Base-by-base conservation (phyloP, 805 yeast genomes). In the Metschnikowia drakensbergensis region DNA sequence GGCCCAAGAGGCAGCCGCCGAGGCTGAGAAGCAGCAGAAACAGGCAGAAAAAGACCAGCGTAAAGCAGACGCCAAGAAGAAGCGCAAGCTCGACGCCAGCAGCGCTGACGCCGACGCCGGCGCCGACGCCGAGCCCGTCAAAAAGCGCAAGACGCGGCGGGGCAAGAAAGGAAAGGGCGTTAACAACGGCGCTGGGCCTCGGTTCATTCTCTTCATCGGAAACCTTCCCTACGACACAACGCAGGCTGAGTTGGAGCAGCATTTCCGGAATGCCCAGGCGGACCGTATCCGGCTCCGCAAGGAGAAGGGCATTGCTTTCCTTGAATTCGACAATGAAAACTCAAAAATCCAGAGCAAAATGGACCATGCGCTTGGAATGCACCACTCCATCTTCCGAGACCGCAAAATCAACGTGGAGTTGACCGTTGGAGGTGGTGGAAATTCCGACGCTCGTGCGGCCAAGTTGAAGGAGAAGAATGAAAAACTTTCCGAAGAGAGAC, bases 401-500 rank as follows among this genome's bases (percentile, higher is more conserved):
- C 77, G 97, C 57, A 88, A 84, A 64, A 91, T 94, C 61, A 94
- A 94, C 62, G 97, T 94, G 32, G 99, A 94, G 65, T 76, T 94
- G 58, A 94, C 98, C 2, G 99, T 89, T 44, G 99, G 99, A 48
- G 99, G 99, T 37, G 99, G 99, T 42, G 97, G 97, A 48, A 92
- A 92, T 64, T 83, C 95, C 7, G 71, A 77, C 50, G 75, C 71
- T 37, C 72, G 95, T 60, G 58, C 37, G 39, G 47, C 79, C 47
- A 94, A 94, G 67, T 76, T 94, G 58, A 80, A 81, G 60, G 79
- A 77, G 42, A 92, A 92, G 74, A 92, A 92, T 64, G 84, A 80
- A 39, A 84, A 83, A 59, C 69, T 91, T 58, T 77, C 77, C 38
- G 84, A 75, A 27, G 96, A 91, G 61, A 77, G 95, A 58, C 77